Percentiles rank a stretch among this genome's conserved stretches.
These are phyloP conservation scores for Globisporangium nunn DNA, from an alignment of 352 stramenopile genomes.

Conservation along the genomic window DNA sequence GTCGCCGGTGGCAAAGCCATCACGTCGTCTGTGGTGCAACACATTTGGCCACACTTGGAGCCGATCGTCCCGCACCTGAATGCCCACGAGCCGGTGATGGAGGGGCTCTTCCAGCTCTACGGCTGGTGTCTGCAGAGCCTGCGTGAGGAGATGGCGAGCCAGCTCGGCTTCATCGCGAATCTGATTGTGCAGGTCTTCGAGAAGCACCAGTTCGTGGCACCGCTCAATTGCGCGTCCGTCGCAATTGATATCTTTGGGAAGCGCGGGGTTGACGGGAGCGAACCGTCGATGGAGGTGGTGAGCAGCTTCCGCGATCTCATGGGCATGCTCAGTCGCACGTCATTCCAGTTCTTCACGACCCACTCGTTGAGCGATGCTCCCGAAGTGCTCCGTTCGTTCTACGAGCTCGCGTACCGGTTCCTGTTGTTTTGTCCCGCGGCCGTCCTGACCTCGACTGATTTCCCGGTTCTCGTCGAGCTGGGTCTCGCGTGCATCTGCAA, in stretches of 20 bases:
- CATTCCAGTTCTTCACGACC: constrained; percentile 59
- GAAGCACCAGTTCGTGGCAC: constrained; percentile 37
- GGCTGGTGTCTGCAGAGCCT: constrained; percentile 69
- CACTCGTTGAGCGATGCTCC: constrained; percentile 51
- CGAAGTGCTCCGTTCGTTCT: constrained; percentile 60
- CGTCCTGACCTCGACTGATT: constrained; percentile 45
- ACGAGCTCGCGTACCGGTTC: constrained; percentile 61
- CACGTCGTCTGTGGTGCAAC: constrained; percentile 38
- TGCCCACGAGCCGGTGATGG: constrained; percentile 35
- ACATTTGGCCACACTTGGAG: constrained; percentile 54
- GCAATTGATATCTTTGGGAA: constrained; percentile 67
- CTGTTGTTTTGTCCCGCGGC: constrained; percentile 63
- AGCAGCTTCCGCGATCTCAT: constrained; percentile 50
- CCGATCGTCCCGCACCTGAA: constrained; percentile 34
- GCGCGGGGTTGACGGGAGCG: constrained; percentile 6
- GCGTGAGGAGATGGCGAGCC: constrained; percentile 39
- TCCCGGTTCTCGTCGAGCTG: constrained; percentile 54
- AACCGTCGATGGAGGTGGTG: constrained; percentile 21
- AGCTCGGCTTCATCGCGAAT: constrained; percentile 41
- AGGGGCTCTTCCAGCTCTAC: constrained; percentile 58
- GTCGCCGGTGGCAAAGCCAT: constrained; percentile 37
- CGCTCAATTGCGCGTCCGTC: constrained; percentile 60
- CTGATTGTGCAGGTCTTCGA: constrained; percentile 61
- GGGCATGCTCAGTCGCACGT: constrained; percentile 44
- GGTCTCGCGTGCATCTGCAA: constrained; percentile 52